Evolutionary conservation across 2,329 filamentous ascomycete genomes (phyloP), one percentile per base, ranked within the genome.

Genomic region (Aureobasidium mangrovei): DNA sequence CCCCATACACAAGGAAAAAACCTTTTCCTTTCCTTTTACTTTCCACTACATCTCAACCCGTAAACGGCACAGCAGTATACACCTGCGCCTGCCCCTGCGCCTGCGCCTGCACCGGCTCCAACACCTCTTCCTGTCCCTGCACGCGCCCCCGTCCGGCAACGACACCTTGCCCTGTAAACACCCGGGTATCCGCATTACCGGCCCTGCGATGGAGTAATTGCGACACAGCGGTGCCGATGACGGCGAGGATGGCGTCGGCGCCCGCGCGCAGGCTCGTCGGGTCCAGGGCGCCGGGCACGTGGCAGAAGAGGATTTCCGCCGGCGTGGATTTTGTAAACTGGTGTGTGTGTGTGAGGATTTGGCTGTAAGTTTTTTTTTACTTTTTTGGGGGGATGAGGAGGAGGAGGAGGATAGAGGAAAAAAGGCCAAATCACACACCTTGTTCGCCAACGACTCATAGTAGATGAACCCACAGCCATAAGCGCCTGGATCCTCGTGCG

Each of bases 381-480:
- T 35, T 35, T 35, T 35, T 35, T 35, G 32, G 32, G 32, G 6
- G 32, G 7, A 27, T 3, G 27, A 31, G 27, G 28, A 12, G 35
- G 26, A 35, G 31, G 35, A 10, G 7, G 43, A 46, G 43, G 35
- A 33, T 35, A 10, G 32, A 35, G n/a, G n/a, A 39, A 33, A 33
- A 33, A 33, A 33, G 10, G 32, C 36, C 32, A 18, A 18, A 2
- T 39, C 7, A 18, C 27, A 28, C 18, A 46, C 43, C 44, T 43
- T 49, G 27, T 56, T 51, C 3, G 56, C 56, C 53, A 58, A 28
- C 36, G 47, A 53, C 53, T 58, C 56, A 40, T 58, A 58, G 12
- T 56, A 58, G 28, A 56, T 56, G 43, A 56, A 58, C 7, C 56
- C 56, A 41, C 56, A 58, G 28, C 56, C 53, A 51, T 56, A 58